These are phyloP conservation scores for Penicillium fimorum DNA, from an alignment of 495 filamentous ascomycete genomes.

Conservation along the genomic window DNA sequence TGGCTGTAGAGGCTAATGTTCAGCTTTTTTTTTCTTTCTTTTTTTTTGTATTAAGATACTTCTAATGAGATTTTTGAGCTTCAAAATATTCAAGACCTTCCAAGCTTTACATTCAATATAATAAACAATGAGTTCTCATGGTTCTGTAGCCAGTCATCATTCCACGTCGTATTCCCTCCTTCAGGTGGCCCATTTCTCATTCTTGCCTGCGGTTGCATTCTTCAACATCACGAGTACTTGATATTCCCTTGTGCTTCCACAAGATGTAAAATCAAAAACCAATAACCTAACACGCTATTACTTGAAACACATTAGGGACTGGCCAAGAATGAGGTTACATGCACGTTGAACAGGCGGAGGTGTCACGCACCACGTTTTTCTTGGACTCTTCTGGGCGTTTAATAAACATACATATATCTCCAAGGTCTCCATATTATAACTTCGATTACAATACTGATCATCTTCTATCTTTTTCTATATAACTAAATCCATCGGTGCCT, in stretches of 20 bases:
- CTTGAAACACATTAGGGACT: background rate
- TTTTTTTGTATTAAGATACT: background rate
- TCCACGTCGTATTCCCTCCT: background rate
- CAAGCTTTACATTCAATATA: background rate
- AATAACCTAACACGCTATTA: background rate
- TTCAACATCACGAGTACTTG: background rate
- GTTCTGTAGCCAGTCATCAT: background rate
- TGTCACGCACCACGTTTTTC: slow-evolving; percentile 20
- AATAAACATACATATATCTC: background rate
- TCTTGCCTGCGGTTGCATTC: slow-evolving; percentile 6
- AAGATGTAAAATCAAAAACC: background rate
- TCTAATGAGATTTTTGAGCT: background rate
- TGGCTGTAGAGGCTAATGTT: background rate
- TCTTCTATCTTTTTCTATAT: background rate
- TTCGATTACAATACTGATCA: background rate
- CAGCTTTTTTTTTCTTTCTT: background rate
- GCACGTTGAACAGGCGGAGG: slow-evolving; percentile 21
- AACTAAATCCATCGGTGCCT: slow-evolving; percentile 2
- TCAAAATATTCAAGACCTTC: background rate
- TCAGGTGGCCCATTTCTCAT: background rate
- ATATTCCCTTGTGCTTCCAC: background rate
- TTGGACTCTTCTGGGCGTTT: background rate
- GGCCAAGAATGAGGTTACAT: background rate
- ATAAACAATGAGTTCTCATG: background rate
- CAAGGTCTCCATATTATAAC: background rate